Evolutionary conservation across 306 rosid species (phyloP).

Genomic region (Mucuna pruriens): DNA sequence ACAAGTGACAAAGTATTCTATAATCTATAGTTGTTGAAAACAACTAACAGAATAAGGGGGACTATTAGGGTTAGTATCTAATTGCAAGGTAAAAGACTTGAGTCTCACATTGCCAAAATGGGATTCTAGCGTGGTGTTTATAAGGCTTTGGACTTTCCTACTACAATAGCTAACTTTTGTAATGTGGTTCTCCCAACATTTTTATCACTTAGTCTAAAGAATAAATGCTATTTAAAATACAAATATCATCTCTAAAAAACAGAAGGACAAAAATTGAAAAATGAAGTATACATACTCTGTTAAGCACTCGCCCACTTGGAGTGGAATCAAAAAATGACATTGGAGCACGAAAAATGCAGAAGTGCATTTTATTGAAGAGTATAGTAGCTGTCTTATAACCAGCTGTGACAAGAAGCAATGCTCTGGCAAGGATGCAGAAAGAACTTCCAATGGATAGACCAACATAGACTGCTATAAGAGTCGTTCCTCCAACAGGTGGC

Average conservation of each 20-base stretch:
- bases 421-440: conserved; percentile 58
- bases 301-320: conserved; percentile 84
- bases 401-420: conserved; percentile 54
- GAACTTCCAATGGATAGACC: conserved; percentile 76
- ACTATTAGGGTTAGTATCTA: too few relatives aligned
- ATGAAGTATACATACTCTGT: conserved; percentile 55
- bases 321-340: conserved; percentile 94
- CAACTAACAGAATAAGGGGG: background rate
- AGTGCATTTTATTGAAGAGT: conserved; percentile 83
- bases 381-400: conserved; percentile 76
- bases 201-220: background rate
- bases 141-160: too few relatives aligned
- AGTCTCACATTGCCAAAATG: too few relatives aligned
- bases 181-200: too few relatives aligned
- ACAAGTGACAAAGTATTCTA: background rate
- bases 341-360: conserved; percentile 77
- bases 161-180: too few relatives aligned
- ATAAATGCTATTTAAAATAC: conserved; percentile 8
- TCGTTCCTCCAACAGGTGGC: conserved; percentile 52
- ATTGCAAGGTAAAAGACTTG: too few relatives aligned
- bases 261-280: background rate
- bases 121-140: too few relatives aligned
- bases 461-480: conserved; percentile 63
- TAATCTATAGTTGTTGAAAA: background rate
- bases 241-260: background rate